phyloP scores from a whole-genome alignment of 495 filamentous ascomycete genomes.

The Cenococcum geophilum region DNA sequence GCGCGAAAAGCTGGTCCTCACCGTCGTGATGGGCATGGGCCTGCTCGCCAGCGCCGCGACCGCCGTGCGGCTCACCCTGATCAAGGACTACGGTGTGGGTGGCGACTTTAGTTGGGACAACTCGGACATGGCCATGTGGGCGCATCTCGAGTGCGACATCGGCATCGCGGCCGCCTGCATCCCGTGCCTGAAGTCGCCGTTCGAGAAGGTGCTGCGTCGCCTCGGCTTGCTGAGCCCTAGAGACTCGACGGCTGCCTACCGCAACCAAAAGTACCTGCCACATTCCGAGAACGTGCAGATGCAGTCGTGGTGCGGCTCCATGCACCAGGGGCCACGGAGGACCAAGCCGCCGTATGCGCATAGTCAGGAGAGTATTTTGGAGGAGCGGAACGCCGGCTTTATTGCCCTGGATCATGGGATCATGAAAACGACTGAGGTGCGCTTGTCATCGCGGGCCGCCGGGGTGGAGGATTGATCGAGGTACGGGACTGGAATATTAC shows the following conservation, averaged over 20 bases:
- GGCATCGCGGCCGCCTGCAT: slow-evolving; percentile 30
- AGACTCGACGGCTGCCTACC: not conserved
- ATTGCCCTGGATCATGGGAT: not conserved
- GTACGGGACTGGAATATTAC: too few relatives aligned
- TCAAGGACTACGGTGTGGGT: slow-evolving; percentile 24
- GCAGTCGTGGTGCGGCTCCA: not conserved
- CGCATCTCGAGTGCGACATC: slow-evolving; percentile 25
- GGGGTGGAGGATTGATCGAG: not conserved
- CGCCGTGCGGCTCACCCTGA: slow-evolving; percentile 26
- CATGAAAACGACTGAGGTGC: slow-evolving; percentile 4
- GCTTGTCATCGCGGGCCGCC: not conserved
- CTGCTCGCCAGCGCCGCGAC: slow-evolving; percentile 28
- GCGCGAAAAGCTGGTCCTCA: slow-evolving; percentile 29
- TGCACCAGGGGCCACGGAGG: not conserved
- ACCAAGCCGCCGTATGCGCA: not conserved
- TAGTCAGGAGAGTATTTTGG: not conserved
- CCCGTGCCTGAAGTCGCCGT: slow-evolving; percentile 24
- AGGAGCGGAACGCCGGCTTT: not conserved
- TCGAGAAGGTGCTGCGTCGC: slow-evolving; percentile 24
- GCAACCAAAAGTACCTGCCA: not conserved
- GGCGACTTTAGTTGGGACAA: slow-evolving; percentile 25
- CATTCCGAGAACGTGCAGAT: not conserved
- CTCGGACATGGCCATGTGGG: slow-evolving; percentile 27
- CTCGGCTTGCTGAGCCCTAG: not conserved
- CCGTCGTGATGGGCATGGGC: slow-evolving; percentile 34